These are phyloP conservation scores for Dioscorea zingiberensis DNA, from an alignment of 106 monocot species.

Conservation along the genomic window DNA sequence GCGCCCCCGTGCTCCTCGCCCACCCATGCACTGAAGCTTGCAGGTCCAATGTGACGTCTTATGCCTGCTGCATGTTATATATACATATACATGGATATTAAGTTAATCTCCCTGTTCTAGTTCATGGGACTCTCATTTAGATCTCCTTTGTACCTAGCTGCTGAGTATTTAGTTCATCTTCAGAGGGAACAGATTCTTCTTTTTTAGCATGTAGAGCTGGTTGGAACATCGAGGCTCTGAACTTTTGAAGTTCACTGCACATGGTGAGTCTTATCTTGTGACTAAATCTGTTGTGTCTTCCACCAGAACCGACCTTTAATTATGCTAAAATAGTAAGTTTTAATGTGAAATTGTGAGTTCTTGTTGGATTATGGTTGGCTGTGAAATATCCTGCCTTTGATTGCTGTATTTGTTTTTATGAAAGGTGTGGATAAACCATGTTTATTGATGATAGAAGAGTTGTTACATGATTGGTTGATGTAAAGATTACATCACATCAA, in stretches of 20 bases:
- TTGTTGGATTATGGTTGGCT: too few species aligned
- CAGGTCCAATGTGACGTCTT: neutral
- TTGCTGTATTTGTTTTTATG: too few species aligned
- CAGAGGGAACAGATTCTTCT: neutral
- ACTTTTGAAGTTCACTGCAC: neutral
- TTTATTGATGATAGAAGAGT: too few species aligned
- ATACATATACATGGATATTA: neutral
- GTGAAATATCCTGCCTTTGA: too few species aligned
- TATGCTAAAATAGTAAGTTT: too few species aligned
- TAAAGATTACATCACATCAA: too few species aligned
- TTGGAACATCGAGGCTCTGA: constrained; percentile 1
- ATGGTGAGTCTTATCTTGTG: neutral
- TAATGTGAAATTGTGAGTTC: too few species aligned
- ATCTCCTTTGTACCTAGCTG: neutral
- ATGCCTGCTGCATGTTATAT: neutral
- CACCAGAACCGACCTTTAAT: too few species aligned
- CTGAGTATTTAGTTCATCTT: neutral
- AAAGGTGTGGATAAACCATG: too few species aligned
- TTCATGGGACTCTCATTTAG: neutral
- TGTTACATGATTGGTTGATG: too few species aligned
- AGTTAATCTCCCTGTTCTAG: neutral
- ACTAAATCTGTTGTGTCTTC: too few species aligned
- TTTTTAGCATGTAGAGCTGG: constrained; percentile 6
- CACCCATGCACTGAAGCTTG: neutral
- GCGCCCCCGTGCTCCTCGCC: constrained; percentile 32